These are phyloP conservation scores for Chrysoporthe cubensis DNA, from an alignment of 2,329 filamentous ascomycete genomes.

Conservation along the genomic window DNA sequence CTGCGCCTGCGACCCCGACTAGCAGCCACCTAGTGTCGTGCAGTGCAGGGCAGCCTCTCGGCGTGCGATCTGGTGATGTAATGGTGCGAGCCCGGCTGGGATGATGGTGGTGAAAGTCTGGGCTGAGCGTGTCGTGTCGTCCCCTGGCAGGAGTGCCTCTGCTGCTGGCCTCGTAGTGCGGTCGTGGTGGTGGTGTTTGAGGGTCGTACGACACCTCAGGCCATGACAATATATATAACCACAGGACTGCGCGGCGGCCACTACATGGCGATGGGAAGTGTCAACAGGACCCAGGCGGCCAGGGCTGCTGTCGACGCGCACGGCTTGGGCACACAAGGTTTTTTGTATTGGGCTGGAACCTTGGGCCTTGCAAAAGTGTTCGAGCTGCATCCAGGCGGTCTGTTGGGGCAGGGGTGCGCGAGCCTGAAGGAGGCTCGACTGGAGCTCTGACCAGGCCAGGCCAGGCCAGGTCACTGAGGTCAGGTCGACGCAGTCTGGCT, in stretches of 20 bases:
- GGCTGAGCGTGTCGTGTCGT: neutral
- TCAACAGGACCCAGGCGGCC: neutral
- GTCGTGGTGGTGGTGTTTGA: neutral
- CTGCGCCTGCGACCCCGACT: neutral
- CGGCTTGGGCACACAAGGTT: neutral
- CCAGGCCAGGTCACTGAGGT: too few species aligned
- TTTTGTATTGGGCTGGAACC: constrained; percentile 4
- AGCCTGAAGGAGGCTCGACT: neutral
- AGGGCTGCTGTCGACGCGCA: neutral
- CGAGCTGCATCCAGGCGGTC: neutral
- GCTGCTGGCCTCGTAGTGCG: neutral
- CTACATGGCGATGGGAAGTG: neutral
- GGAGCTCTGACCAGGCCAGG: too few species aligned
- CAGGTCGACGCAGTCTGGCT: neutral
- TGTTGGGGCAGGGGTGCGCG: neutral
- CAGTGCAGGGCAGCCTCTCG: neutral
- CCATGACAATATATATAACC: neutral
- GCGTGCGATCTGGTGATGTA: constrained; percentile 10
- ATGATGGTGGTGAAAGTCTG: neutral
- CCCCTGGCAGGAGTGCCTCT: neutral
- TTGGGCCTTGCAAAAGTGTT: neutral
- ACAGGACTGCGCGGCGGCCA: neutral
- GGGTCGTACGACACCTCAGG: constrained; percentile 7
- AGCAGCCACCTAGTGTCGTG: neutral
- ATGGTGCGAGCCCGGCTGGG: neutral